A percentile compares a stretch with the other conserved stretches of the same genome.
phyloP scores from a whole-genome alignment of 208 protist species.

The Crithidia fasciculata region DNA sequence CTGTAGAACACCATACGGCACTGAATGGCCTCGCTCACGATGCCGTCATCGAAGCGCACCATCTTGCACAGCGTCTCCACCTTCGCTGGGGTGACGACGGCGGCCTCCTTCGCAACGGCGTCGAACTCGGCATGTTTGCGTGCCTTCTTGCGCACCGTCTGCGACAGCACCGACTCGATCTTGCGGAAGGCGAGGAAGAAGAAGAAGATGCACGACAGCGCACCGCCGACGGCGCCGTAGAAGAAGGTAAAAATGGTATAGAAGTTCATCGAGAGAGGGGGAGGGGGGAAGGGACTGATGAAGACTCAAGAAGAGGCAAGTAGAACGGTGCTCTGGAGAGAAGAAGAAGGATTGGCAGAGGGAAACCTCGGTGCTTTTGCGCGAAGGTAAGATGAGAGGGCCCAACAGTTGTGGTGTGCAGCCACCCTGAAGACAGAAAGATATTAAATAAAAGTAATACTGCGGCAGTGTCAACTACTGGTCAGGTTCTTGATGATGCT shows the following conservation, averaged over 20 bases:
- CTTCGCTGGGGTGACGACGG: constrained; percentile 46
- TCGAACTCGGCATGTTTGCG: constrained; percentile 46
- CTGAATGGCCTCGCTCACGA: constrained; percentile 63
- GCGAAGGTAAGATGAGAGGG: no score
- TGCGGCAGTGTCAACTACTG: no score
- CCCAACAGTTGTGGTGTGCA: no score
- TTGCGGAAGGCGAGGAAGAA: constrained; percentile 61
- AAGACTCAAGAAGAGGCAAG: no score
- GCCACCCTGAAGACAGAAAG: no score
- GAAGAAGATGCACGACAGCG: constrained; percentile 44
- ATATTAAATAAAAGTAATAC: no score
- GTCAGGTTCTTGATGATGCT: no score
- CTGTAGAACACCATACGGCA: constrained; percentile 74
- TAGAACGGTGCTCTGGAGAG: no score
- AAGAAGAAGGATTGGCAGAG: no score
- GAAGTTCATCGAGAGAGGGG: constrained; percentile 1
- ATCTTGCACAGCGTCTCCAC: constrained; percentile 77
- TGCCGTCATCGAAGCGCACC: constrained; percentile 70
- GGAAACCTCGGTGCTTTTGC: no score
- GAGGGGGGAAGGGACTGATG: no score
- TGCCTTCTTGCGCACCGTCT: constrained; percentile 52
- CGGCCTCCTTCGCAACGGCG: constrained; percentile 44
- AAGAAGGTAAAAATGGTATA: constrained; percentile 44
- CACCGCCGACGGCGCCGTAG: constrained; percentile 56
- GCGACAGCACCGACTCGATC: constrained; percentile 27